Evolutionary conservation across 192 early-diverging fungal species (phyloP), one percentile per base, ranked within the genome.

Genomic region (Coemansia erecta): DNA sequence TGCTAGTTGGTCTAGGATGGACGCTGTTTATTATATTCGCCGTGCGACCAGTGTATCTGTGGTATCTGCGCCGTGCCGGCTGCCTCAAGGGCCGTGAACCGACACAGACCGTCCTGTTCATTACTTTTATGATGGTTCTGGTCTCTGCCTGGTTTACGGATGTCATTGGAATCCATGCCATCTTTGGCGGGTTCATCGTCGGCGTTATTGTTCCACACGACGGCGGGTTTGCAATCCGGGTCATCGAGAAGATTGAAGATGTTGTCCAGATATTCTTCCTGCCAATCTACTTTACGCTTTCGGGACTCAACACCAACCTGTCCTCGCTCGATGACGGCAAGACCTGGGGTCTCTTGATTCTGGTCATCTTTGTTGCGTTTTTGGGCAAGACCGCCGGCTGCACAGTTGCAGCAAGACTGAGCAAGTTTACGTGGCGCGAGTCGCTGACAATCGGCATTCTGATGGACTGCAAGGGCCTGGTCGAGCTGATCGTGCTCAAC

Each of bases 381-480:
- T 68, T 85, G 48, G 94, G 94, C 3, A 97, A 97, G 70, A 87
- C 97, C 54, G 68, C 85, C n/a, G 93, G 92, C 18, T 91, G 90
- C 43, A 85, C 85, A 0, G 10, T 80, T 7, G 87, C 91, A 0
- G 88, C 91, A 6, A 80, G 82, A 33, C 44, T 90, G 14, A 80
- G 75, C 35, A 88, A 87, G 13, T 84, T 93, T 57, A 81, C 82
- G 18, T 90, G 86, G 87, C 83, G 91, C 61, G 94, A 98, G 63
- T 91, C 92, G 1, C 70, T 89, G 12, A 83, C 92, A 0, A 83
- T 96, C 42, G 95, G 95, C 1, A 64, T 93, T 45, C 71, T 98
- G 46, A 97, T 98, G 94, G 96, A 92, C 81, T 92, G 90, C 64
- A 97, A 96, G 76, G 94, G 93, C 43, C 81, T 98, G 24, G 92